Base-by-base conservation (phyloP, 1,284 basidiomycete species). In the Marasmius oreades region DNA sequence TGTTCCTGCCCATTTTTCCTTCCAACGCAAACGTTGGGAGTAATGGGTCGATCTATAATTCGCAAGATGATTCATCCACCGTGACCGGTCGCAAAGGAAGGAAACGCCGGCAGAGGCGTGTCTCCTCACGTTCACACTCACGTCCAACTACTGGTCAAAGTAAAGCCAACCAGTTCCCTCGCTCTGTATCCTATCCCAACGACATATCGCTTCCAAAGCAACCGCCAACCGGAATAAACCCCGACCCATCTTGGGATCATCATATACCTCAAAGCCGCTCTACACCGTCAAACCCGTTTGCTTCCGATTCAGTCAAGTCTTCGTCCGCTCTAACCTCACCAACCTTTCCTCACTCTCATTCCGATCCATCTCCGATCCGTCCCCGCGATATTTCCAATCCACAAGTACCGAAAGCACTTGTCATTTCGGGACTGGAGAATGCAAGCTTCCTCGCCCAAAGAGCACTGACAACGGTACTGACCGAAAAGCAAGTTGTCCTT, bases 341-440 rank as follows among this genome's bases (percentile, higher is more conserved):
- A 31, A 42, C 36, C 22, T 62, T 74, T 20, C 59, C 59, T 3
- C 73, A 75, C 59, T 66, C 74, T 22, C 64, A 67, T 50, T 68
- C 66, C 16, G 68, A 71, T 55, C 64, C 69, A 8, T 61, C 63
- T 4, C 63, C 67, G 22, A 12, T 63, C 12, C 61, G 61, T 31
- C 56, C 48, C 37, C 55, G 54, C 12, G 61, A 62, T 23, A 61
- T 59, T 53, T 58, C 53, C 48, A 58, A 28, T 57, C 55, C 71
- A 42, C 63, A 68, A 22, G 66, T 88, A 5, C 86, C 90, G 0
- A 75, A 78, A 44, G 88, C 81, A 1, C 70, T 92, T 1, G 84
- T 92, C 6, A 67, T 91, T 6, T 82, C 87, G 1, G 85, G 86
- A 0, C 73, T 92, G 14, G 89, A 92, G 62, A 69, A 84, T 61